Evolutionary conservation across 495 filamentous ascomycete species (phyloP).

Genomic region (Tuber umbilicatum): DNA sequence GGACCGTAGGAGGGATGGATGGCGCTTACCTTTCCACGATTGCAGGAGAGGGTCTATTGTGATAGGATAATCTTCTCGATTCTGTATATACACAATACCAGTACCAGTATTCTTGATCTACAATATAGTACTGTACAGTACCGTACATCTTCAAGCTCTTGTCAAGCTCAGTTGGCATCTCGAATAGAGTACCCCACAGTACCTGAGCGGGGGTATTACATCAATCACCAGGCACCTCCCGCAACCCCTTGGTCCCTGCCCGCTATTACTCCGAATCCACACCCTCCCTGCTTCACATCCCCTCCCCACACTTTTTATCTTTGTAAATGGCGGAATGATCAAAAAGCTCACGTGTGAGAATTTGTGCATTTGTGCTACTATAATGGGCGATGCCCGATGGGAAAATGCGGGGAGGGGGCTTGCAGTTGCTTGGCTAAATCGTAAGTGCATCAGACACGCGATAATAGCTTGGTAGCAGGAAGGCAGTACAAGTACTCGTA

Average conservation of each 20-base stretch:
- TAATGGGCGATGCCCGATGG: neutral
- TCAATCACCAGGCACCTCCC: neutral
- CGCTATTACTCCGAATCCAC: neutral
- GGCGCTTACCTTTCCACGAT: neutral
- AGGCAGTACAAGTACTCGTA: too few relatives aligned
- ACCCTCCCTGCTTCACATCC: neutral
- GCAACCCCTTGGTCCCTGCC: neutral
- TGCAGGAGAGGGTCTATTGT: neutral
- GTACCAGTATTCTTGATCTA: neutral
- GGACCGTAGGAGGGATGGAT: neutral
- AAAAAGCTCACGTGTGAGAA: neutral
- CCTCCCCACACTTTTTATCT: neutral
- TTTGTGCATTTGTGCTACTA: neutral
- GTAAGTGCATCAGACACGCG: neutral
- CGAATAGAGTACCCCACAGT: neutral
- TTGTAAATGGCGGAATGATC: neutral
- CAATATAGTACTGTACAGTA: neutral
- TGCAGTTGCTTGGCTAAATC: constrained; percentile 1
- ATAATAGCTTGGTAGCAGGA: neutral
- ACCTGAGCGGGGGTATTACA: neutral
- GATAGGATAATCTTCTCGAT: neutral
- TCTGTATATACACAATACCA: neutral
- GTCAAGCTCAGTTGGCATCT: neutral
- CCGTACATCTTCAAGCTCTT: neutral
- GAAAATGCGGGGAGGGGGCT: neutral